Evolutionary conservation across 2,329 filamentous ascomycete species (phyloP).

Genomic region (Gnomoniopsis smithogilvyi): DNA sequence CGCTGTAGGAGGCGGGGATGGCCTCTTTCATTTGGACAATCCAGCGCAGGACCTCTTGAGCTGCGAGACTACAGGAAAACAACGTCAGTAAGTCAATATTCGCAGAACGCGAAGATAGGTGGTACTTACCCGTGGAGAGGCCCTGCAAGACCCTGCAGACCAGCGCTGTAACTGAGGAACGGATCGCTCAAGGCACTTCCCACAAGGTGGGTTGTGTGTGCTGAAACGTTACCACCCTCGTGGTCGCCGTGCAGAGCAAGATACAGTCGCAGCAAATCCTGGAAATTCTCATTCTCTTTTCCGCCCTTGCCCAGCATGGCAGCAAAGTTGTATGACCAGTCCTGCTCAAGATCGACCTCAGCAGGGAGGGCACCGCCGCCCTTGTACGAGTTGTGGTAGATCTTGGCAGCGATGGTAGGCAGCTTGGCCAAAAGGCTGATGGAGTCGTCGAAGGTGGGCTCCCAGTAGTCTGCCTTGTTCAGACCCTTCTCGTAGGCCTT

Average conservation of each 20-base stretch:
- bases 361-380: constrained; percentile 71
- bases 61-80: constrained; percentile 64
- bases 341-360: constrained; percentile 76
- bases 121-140: constrained; percentile 74
- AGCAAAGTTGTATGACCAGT: constrained; percentile 99
- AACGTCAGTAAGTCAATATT: background rate
- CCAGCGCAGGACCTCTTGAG: constrained; percentile 96
- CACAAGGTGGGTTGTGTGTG: constrained; percentile 91
- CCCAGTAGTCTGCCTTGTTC: constrained; percentile 98
- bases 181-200: constrained; percentile 92
- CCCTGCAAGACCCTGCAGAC: constrained; percentile 92
- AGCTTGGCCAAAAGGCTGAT: constrained; percentile 95
- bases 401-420: constrained; percentile 93
- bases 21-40: constrained; percentile 92
- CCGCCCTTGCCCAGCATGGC: constrained; percentile 91
- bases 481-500: constrained; percentile 88
- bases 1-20: constrained; percentile 74
- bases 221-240: constrained; percentile 96
- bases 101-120: background rate
- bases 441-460: constrained; percentile 93
- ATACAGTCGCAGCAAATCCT: constrained; percentile 90
- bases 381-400: constrained; percentile 88
- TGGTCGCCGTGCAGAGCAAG: constrained; percentile 96
- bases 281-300: constrained; percentile 86
- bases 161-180: constrained; percentile 93